Percentiles rank a stretch among this genome's conserved stretches.
Conservation (phyloP, 495 filamentous ascomycete genomes). For the Aspergillus heteromorphus region DNA sequence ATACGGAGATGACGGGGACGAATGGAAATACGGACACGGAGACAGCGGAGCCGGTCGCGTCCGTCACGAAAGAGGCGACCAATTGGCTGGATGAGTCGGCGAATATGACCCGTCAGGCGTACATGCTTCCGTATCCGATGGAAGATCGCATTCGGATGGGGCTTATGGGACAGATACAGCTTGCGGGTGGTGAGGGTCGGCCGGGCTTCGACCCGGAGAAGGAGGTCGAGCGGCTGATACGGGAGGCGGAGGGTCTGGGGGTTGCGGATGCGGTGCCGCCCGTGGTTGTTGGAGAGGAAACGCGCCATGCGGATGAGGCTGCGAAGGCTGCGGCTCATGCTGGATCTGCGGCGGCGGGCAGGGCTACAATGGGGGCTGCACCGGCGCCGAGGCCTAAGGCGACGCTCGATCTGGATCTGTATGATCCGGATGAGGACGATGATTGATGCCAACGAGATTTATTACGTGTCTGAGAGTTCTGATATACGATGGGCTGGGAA, state of each 20-base stretch:
- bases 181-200: conserved; percentile 27
- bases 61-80: conserved; percentile 40
- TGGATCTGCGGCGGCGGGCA: conserved; percentile 23
- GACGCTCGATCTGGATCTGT: conserved; percentile 40
- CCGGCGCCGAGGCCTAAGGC: conserved; percentile 33
- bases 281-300: conserved; percentile 15
- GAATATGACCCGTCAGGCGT: conserved; percentile 36
- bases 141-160: conserved; percentile 47
- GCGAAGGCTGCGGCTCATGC: conserved; percentile 33
- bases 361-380: conserved; percentile 12
- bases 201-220: conserved; percentile 31
- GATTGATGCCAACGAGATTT: conserved; percentile 9
- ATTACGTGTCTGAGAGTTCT: neutral
- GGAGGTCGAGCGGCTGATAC: conserved; percentile 40
- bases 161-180: conserved; percentile 42
- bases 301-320: conserved; percentile 28
- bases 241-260: conserved; percentile 36
- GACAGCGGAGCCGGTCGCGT: conserved; percentile 32
- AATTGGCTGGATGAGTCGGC: conserved; percentile 44
- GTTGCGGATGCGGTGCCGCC: conserved; percentile 25
- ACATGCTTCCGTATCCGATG: conserved; percentile 44
- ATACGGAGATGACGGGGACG: conserved; percentile 27
- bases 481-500: neutral
- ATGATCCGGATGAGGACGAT: conserved; percentile 45
- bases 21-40: conserved; percentile 12